Base-by-base conservation (phyloP, 768 basidiomycete genomes). In the Boletus huronensis region DNA sequence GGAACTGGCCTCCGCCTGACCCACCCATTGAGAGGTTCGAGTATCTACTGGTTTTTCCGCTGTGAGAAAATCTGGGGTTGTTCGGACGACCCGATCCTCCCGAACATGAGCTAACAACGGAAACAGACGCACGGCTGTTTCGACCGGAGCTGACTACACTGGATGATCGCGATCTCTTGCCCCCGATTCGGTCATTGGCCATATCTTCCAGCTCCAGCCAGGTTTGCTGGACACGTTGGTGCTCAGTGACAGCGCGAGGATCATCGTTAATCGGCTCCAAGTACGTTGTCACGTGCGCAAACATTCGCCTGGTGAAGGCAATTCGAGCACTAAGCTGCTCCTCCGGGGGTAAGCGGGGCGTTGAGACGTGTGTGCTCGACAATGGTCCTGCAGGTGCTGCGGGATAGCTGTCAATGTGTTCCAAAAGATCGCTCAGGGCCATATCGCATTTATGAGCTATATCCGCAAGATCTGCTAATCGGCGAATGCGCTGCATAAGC, bases 371-470 rank as follows among this genome's bases (percentile, higher is more conserved):
- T 16, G 75, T 70, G 23, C 83, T 83, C 5, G 81, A 75, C 31
- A 85, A 65, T 3, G 78, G 70, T 5, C 79, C 76, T 26, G 74
- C 66, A 5, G 85, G 85, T 31, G 75, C 67, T 3, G 81, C 78
- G 9, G 92, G 91, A 64, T 84, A 93, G 62, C 87, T 90, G 66
- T 95, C 92, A 50, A 93, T 77, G 63, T 93, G 89, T 63, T 93
- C 89, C 43, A 95, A 74, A 5, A 94, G 75, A 67, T 93, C 90
- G 61, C 92, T 94, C 41, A 93, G 75, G 21, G 84, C 82, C n/a
- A 76, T 73, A 65, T 95, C 92, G 60, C 89, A 91, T 19, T 67
- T 64, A 26, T 75, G 75, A 9, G 87, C 67, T 34, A 74, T 64
- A 21, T 75, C 70, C 6, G 76, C 70, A 45, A 93, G 72, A n/a